Evolutionary conservation across 192 early-diverging fungal species (phyloP).

Genomic region (Rhizoclosmatium globosum): DNA sequence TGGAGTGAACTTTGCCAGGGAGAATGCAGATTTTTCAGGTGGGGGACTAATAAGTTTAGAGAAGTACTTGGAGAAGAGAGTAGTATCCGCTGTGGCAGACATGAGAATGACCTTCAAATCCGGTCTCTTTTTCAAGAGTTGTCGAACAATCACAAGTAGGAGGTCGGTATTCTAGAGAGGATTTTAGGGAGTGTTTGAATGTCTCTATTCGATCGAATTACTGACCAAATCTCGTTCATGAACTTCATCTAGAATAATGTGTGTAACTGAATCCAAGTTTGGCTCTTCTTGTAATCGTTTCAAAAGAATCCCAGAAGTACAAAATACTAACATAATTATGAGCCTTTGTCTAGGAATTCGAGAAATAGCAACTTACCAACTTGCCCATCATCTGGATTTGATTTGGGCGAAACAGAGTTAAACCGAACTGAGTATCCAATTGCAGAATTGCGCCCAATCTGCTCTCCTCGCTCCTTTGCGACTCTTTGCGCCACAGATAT

Average conservation of each 20-base stretch:
- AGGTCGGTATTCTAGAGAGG: slow-evolving; percentile 72
- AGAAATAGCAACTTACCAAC: slow-evolving; percentile 28
- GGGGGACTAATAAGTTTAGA: background rate
- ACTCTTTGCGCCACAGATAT: slow-evolving; percentile 72
- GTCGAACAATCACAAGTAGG: slow-evolving; percentile 77
- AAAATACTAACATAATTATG: slow-evolving; percentile 66
- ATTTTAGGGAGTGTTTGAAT: background rate
- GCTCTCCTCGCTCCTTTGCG: slow-evolving; percentile 65
- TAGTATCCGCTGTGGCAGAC: slow-evolving; percentile 90
- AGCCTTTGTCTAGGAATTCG: slow-evolving; percentile 30
- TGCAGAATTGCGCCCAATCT: slow-evolving; percentile 48
- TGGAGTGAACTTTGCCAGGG: no score
- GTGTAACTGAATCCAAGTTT: slow-evolving; percentile 64
- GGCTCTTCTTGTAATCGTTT: slow-evolving; percentile 72
- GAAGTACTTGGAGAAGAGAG: slow-evolving; percentile 82
- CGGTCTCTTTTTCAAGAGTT: slow-evolving; percentile 58
- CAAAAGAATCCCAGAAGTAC: slow-evolving; percentile 77
- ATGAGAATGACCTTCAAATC: slow-evolving; percentile 85
- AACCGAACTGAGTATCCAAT: slow-evolving; percentile 65
- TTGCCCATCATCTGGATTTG: slow-evolving; percentile 56
- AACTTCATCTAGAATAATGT: slow-evolving; percentile 84
- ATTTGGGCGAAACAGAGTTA: slow-evolving; percentile 46
- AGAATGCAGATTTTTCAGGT: background rate
- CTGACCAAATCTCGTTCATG: slow-evolving; percentile 73
- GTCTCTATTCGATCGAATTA: background rate